Evolutionary conservation across 768 basidiomycete genomes (phyloP), one percentile per base, ranked within the genome.

Genomic region (Lepiota subincarnata): DNA sequence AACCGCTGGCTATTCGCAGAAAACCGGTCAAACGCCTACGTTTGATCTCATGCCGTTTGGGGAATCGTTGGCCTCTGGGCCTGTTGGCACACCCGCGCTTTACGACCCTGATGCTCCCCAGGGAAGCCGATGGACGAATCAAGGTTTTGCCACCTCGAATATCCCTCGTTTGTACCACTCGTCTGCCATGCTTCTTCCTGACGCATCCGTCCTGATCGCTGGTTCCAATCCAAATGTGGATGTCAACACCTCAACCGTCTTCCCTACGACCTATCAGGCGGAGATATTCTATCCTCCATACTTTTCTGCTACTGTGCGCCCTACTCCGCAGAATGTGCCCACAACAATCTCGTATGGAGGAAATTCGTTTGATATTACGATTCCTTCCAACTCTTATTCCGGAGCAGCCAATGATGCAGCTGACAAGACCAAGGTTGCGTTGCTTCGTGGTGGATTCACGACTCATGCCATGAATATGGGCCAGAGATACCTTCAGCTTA

Each of bases 221-320:
- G 96, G 96, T 6, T 92, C 91, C 28, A 98, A 98, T 71, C 94
- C 95, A 1, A 95, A 95, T 63, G 75, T 88, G 31, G 94, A 98
- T 61, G 86, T 87, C 56, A 85, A 87, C 61, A 56, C 72, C 31
- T 67, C 72, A n/a, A 77, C 80, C 8, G 36, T 75, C 34, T 92
- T 75, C 74, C 85, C 87, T 1, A 92, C 92, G 1, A 82, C 84
- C 22, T 95, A 94, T 63, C 73, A 81, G 28, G 85, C 87, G 1
- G 93, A 96, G 66, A 78, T 86, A 37, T 99, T 94, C 76, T 98
- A 94, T 73, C 96, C 96, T 0, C 77, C 83, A 10, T 99, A 96
- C 73, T 98, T 87, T 73, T 74, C 79, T 37, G 78, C 86, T 10
- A 63, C 69, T 41, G 73, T 74, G 0, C 86, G 93, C 10, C 96